A percentile compares a stretch with the other conserved stretches of the same genome.
These are phyloP conservation scores for Trichoderma asperelloides DNA, from an alignment of 495 filamentous ascomycete genomes.

Conservation along the genomic window DNA sequence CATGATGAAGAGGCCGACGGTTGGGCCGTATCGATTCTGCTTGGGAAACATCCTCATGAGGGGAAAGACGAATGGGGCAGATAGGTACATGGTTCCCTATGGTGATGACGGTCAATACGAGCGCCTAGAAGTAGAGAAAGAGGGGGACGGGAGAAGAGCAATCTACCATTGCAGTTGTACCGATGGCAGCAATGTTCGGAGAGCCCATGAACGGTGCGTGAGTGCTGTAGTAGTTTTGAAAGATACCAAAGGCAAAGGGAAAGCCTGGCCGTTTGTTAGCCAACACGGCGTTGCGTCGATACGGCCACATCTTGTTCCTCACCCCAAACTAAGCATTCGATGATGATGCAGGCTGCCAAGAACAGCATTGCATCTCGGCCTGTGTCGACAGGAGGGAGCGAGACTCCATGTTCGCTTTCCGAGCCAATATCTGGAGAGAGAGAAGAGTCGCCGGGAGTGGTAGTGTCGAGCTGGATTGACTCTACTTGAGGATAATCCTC, in stretches of 20 bases:
- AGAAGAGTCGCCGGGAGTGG: neutral
- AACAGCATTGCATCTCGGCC: conserved; percentile 59
- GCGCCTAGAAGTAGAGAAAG: neutral
- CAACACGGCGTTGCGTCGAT: neutral
- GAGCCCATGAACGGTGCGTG: conserved; percentile 30
- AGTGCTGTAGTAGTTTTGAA: conserved; percentile 38
- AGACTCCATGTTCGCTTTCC: conserved; percentile 14
- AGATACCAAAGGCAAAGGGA: conserved; percentile 49
- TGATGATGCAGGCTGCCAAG: conserved; percentile 50
- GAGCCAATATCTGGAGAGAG: neutral
- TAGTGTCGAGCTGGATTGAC: neutral
- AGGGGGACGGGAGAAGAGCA: neutral
- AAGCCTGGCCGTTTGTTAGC: conserved; percentile 38
- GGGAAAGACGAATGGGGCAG: conserved; percentile 29
- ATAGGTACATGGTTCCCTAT: conserved; percentile 43
- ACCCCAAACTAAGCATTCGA: conserved; percentile 64
- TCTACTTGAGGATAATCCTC: neutral
- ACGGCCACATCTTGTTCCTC: conserved; percentile 13
- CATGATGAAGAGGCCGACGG: conserved; percentile 31
- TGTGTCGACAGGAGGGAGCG: conserved; percentile 50
- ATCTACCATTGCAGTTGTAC: conserved; percentile 31
- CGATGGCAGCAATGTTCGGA: conserved; percentile 32
- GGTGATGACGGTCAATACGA: neutral
- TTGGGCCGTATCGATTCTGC: conserved; percentile 23
- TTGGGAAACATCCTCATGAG: conserved; percentile 23